Evolutionary conservation across 2,329 filamentous ascomycete genomes (phyloP).

Genomic region (Arthrobotrys megalospora): DNA sequence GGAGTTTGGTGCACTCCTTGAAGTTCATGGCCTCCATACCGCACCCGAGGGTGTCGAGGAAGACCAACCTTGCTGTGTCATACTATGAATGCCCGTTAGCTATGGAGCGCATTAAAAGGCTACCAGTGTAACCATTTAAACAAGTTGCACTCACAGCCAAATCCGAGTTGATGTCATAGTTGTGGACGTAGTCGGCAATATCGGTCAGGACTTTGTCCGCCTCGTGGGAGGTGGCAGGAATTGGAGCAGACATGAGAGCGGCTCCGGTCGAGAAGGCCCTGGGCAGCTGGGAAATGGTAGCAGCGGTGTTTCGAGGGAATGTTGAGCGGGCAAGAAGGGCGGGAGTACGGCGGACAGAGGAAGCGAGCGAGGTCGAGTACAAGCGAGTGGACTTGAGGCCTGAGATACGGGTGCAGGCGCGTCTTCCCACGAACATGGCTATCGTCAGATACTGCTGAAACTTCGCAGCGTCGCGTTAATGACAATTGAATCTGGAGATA

Average conservation of each 20-base stretch:
- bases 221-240: slow-evolving; percentile 60
- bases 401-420: slow-evolving; percentile 53
- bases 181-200: slow-evolving; percentile 95
- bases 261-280: slow-evolving; percentile 50
- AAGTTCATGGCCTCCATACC: slow-evolving; percentile 95
- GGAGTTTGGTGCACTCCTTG: slow-evolving; percentile 94
- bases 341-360: slow-evolving; percentile 40
- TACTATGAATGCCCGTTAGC: slow-evolving; percentile 73
- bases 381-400: slow-evolving; percentile 54
- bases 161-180: slow-evolving; percentile 89
- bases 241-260: slow-evolving; percentile 50
- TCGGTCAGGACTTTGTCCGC: slow-evolving; percentile 75
- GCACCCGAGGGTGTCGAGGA: slow-evolving; percentile 96
- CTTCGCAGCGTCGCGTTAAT: slow-evolving; percentile 21
- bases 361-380: slow-evolving; percentile 52
- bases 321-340: slow-evolving; percentile 38
- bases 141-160: slow-evolving; percentile 79
- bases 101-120: slow-evolving; percentile 28
- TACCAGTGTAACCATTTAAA: slow-evolving; percentile 5
- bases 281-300: slow-evolving; percentile 28
- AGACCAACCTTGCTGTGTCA: slow-evolving; percentile 95
- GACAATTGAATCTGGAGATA: slow-evolving; percentile 35
- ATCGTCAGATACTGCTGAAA: slow-evolving; percentile 42
- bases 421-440: slow-evolving; percentile 60
- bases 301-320: slow-evolving; percentile 25